Evolutionary conservation across 2,329 filamentous ascomycete species (phyloP).

Genomic region (Fusarium brevicatenulatum): DNA sequence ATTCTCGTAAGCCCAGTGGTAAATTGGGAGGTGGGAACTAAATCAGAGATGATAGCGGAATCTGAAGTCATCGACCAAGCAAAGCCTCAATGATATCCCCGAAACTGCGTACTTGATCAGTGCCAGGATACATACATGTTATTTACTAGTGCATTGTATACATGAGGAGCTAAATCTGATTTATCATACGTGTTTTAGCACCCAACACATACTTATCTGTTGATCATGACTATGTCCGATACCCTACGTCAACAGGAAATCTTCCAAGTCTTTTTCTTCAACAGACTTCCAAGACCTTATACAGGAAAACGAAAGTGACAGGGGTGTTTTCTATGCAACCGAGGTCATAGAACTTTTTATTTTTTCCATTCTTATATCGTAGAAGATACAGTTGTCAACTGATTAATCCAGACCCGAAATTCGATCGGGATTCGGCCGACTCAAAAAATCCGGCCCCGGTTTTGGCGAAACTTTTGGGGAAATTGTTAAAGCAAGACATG

Average conservation of each 20-base stretch:
- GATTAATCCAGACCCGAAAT: not conserved
- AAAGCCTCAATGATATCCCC: not conserved
- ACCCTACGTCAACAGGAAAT: not conserved
- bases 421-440: conserved; percentile 23
- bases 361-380: not conserved
- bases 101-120: not conserved
- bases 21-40: not conserved
- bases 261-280: not conserved
- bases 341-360: no score
- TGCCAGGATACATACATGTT: no score
- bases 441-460: conserved; percentile 16
- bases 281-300: not conserved
- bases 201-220: not conserved
- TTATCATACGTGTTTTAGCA: not conserved
- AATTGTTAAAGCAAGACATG: conserved; percentile 27
- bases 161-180: not conserved
- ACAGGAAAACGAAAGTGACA: not conserved
- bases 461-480: conserved; percentile 12
- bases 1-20: not conserved
- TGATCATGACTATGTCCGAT: not conserved
- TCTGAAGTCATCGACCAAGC: not conserved
- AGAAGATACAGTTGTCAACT: not conserved
- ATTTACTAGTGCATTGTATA: no score
- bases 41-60: not conserved
- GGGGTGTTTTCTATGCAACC: not conserved